Evolutionary conservation across 2,329 filamentous ascomycete genomes (phyloP), one percentile per base, ranked within the genome.

Genomic region (Aspergillus sp.): DNA sequence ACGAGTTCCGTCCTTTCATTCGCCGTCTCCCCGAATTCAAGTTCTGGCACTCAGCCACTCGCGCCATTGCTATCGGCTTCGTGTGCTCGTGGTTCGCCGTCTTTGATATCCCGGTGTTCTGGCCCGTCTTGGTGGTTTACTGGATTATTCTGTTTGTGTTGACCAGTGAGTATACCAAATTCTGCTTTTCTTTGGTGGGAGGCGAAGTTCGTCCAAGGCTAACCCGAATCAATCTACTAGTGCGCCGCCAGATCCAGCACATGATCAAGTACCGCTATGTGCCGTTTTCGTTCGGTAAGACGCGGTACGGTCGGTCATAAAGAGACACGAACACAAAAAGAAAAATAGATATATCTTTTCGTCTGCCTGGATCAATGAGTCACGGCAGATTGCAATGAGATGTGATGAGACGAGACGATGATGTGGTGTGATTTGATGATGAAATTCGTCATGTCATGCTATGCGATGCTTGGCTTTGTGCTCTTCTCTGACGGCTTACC

Each of bases 231-330:
- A 30, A 54, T 8, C 32, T 48, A 58, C 30, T 70, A 96, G 92
- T 99, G 95, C 88, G 95, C 79, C 91, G 95, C 84, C 95, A 99
- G 82, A 99, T 99, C 70, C 95, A 99, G 82, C 95, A 98, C 82
- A 99, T 99, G 95, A 94, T 99, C 85, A 99, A 98, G 84, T 99
- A 98, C 83, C 91, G 94, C 80, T 99, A 97, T 76, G 92, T 97
- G 30, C 92, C 93, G 43, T 97, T 97, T 81, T 89, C 91, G 43
- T 87, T 96, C 67, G 93, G 93, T 78, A 97, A 97, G 86, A 84
- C 91, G 65, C 88, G 86, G 74, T 96, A 95, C 77, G 79, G 80
- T 58, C 74, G 74, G 13, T 74, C 72, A 70, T 75, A 66, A 67
- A 56, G 32, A 12, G 32, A 36, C 32, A 36, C 32, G 4, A 13